Evolutionary conservation across 169 alveolate genomes (phyloP), one percentile per base, ranked within the genome.

Genomic region (Babesia ovis): DNA sequence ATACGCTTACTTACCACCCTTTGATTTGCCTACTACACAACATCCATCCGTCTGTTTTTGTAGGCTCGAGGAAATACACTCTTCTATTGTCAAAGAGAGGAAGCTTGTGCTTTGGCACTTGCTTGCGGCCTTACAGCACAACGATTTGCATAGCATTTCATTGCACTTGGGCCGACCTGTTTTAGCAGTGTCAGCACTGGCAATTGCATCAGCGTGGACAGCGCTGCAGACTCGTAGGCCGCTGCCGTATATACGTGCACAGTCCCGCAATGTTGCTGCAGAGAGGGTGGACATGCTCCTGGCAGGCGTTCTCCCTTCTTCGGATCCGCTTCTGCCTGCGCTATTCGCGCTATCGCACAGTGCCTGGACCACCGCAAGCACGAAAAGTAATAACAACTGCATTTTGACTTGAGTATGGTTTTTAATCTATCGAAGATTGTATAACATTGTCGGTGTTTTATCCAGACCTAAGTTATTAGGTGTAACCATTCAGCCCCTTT

Each of bases 1-100:
- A n/a, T n/a, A n/a, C n/a, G n/a, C n/a, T n/a, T n/a, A 64, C 74
- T 46, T 32, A 64, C 74, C 43, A 8, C 74, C 74, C 12, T n/a
- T 46, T 11, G 74, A 23, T 31, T 50, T 34, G 29, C 74, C 74
- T 4, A 64, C 74, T 4, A 64, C 32, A 35, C 74, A 64, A 50
- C 74, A 64, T 2, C 39, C 39, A 14, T 56, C 50, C 74, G 45
- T 27, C 4, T 18, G 29, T 6, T 31, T 50, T 23, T 64, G 37
- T n/a, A 64, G 27, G 12, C 48, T 12, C 20, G 74, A 31, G 27
- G 27, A n/a, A 34, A 64, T 64, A 22, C 74, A 64, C 23, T 64
- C 74, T 42, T 64, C 51, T 5, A 46, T 64, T n/a, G 59, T 48
- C 64, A 64, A 56, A 18, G 74, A 64, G 5, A 64, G 37, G 61